Base-by-base conservation (phyloP, 805 yeast species). In the Myxozyma geophila region DNA sequence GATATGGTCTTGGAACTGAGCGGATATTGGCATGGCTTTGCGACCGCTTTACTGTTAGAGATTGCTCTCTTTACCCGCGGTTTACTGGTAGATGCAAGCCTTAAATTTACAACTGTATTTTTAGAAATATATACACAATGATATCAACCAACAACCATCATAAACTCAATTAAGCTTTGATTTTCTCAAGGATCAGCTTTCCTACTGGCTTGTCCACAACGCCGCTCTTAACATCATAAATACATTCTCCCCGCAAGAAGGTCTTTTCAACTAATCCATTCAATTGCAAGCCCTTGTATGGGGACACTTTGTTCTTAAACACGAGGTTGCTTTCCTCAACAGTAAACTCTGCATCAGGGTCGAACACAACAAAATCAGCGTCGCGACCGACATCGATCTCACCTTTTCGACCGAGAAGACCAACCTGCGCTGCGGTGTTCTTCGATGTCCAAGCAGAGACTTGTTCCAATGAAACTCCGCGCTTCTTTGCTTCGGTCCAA, bases 51-150 rank as follows among this genome's bases (percentile, higher is more conserved):
- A 96, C 99, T 40, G 99, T 95, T 67, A 89, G 99, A 81, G 99
- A 95, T 78, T 95, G 99, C 79, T 89, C 97, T 37, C 82, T 96
- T 78, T 95, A 93, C 78, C 99, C 99, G 70, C 90, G 99, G 80
- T 95, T 90, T 83, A 83, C 96, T 60, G 99, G 98, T 67, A 88
- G 99, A 83, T 93, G 98, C 82, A 90, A 86, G 80, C 99, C 99
- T 80, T 93, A 79, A 72, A 8, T 9, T 19, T 19, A 39, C 15
- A 21, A 10, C 21, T 36, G 23, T 40, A n/a, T 9, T 37, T n/a
- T 54, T 39, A 40, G 9, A 23, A 8, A 40, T 37, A 43, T 54
- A 23, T 57, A 36, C 41, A n/a, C 17, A 10, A 7, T 47, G 13
- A 6, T 46, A 19, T 23, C 19, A 35, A 10, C 13, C 36, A 47